A percentile compares a stretch with the other conserved stretches of the same genome.
Evolutionary conservation across 2,329 filamentous ascomycete species (phyloP).

Genomic region (Dothidotthia symphoricarpi): DNA sequence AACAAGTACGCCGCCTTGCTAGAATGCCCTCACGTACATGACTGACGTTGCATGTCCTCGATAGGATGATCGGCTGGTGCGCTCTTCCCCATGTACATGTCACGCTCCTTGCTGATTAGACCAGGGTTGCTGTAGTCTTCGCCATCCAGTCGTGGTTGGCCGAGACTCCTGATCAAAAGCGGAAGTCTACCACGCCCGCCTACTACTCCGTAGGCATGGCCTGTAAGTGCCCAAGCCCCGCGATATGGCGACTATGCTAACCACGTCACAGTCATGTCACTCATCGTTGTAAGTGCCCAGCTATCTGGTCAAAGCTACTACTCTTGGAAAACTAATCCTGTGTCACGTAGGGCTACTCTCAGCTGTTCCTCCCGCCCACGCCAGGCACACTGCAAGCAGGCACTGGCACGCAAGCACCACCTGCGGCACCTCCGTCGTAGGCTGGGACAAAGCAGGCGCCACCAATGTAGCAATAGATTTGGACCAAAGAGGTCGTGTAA

Average conservation of each 20-base stretch:
- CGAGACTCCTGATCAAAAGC: slow-evolving; percentile 67
- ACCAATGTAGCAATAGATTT: too few relatives aligned
- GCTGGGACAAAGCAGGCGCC: neutral
- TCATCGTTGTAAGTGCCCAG: slow-evolving; percentile 44
- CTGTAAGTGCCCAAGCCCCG: slow-evolving; percentile 51
- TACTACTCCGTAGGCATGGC: slow-evolving; percentile 79
- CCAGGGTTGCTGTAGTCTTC: slow-evolving; percentile 70
- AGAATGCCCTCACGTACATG: slow-evolving; percentile 6
- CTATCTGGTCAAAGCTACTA: neutral
- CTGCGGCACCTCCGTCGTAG: slow-evolving; percentile 48
- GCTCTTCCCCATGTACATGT: slow-evolving; percentile 17
- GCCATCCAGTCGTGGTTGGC: slow-evolving; percentile 74
- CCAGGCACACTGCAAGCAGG: slow-evolving; percentile 33
- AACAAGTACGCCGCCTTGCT: slow-evolving; percentile 63
- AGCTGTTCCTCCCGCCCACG: slow-evolving; percentile 61
- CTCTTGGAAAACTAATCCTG: slow-evolving; percentile 11
- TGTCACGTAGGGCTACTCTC: slow-evolving; percentile 57
- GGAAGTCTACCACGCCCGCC: slow-evolving; percentile 65
- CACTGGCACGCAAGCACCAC: slow-evolving; percentile 50
- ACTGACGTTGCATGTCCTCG: slow-evolving; percentile 20
- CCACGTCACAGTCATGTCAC: slow-evolving; percentile 41
- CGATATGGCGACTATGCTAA: slow-evolving; percentile 7
- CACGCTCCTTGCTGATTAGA: slow-evolving; percentile 13
- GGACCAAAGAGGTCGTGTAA: too few relatives aligned
- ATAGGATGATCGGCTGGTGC: slow-evolving; percentile 64